Evolutionary conservation across 495 filamentous ascomycete genomes (phyloP).

Genomic region (Elasticomyces elasticus): DNA sequence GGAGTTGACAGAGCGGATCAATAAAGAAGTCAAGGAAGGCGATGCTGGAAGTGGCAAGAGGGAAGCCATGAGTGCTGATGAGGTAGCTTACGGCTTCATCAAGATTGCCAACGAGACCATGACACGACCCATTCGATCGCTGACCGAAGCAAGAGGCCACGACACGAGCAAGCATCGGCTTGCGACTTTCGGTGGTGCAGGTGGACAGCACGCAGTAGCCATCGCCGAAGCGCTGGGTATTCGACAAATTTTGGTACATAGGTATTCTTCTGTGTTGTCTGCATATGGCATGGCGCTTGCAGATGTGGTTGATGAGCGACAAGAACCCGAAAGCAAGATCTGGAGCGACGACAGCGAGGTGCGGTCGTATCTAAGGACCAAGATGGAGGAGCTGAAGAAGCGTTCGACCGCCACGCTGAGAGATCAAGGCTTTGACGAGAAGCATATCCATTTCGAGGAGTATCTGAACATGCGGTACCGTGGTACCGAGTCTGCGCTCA

Average conservation of each 20-base stretch:
- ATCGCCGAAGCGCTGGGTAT: constrained; percentile 87
- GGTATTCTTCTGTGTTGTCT: constrained; percentile 88
- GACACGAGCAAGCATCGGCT: constrained; percentile 83
- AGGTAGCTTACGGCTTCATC: constrained; percentile 84
- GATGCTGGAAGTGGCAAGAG: constrained; percentile 36
- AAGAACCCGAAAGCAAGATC: constrained; percentile 79
- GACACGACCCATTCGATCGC: constrained; percentile 80
- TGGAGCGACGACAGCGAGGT: constrained; percentile 51
- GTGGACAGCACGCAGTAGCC: constrained; percentile 92
- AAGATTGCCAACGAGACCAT: constrained; percentile 94
- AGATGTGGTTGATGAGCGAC: constrained; percentile 86
- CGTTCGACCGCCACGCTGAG: constrained; percentile 54
- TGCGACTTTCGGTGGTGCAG: constrained; percentile 88
- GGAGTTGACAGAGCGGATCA: constrained; percentile 69
- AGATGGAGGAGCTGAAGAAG: constrained; percentile 55
- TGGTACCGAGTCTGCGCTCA: constrained; percentile 78
- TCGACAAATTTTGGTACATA: constrained; percentile 74
- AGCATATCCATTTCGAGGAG: constrained; percentile 69
- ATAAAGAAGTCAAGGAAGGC: constrained; percentile 43
- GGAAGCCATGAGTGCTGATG: constrained; percentile 69
- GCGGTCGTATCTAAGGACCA: constrained; percentile 32
- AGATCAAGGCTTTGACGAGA: constrained; percentile 65
- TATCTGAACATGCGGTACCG: constrained; percentile 86
- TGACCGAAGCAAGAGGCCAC: constrained; percentile 90
- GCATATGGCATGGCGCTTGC: constrained; percentile 96